Conservation (phyloP, 495 filamentous ascomycete genomes). For the Penicillium cataractarum region DNA sequence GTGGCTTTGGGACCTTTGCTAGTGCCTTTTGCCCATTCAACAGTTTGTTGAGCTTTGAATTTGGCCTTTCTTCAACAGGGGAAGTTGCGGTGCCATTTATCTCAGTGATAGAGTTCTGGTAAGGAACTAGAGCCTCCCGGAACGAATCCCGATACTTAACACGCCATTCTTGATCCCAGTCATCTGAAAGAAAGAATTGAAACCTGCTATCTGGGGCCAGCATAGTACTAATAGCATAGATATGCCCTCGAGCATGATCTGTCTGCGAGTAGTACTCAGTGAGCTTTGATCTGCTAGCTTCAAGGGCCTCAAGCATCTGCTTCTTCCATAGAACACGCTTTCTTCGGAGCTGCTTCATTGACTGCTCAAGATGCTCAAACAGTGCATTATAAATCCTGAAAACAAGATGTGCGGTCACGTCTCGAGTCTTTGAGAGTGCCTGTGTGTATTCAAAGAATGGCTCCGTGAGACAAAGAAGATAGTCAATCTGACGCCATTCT, state of each 20-base stretch:
- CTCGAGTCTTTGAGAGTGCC: constrained; percentile 22
- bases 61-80: too few species aligned
- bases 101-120: too few species aligned
- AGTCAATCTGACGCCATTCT: constrained; percentile 25
- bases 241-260: constrained; percentile 11
- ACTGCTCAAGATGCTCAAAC: constrained; percentile 9
- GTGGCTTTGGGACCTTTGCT: too few species aligned
- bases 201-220: not conserved
- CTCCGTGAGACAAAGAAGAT: constrained; percentile 13
- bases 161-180: not conserved
- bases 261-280: constrained; percentile 16
- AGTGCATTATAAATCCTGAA: constrained; percentile 23
- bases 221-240: constrained; percentile 16
- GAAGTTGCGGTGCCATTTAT: too few species aligned
- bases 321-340: constrained; percentile 8
- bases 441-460: constrained; percentile 20
- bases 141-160: not conserved
- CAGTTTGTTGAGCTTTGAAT: too few species aligned
- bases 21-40: too few species aligned
- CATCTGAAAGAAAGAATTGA: too few species aligned
- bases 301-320: constrained; percentile 1
- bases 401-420: constrained; percentile 19
- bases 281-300: constrained; percentile 7
- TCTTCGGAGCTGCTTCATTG: not conserved
- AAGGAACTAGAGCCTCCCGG: not conserved